phyloP scores from a whole-genome alignment of 129 eudicot species.

The Logfia minima region DNA sequence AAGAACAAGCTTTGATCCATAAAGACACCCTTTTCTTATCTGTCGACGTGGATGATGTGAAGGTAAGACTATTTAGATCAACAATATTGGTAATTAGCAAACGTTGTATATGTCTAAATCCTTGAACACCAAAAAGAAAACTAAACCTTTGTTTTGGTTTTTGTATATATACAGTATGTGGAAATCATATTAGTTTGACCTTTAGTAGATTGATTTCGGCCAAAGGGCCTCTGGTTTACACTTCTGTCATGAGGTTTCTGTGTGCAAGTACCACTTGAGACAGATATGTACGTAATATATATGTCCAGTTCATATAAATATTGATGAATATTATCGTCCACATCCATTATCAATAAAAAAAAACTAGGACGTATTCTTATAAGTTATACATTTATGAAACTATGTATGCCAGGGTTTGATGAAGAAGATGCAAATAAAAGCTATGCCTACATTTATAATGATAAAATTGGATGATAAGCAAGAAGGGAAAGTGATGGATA shows the following conservation, averaged over 20 bases:
- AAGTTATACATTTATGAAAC: too few relatives aligned
- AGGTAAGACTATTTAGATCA: slow-evolving; percentile 37
- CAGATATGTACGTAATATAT: too few relatives aligned
- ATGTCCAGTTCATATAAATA: too few relatives aligned
- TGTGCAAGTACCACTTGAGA: not conserved
- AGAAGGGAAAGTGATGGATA: slow-evolving; percentile 45
- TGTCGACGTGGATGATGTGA: slow-evolving; percentile 57
- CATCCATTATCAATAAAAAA: too few relatives aligned
- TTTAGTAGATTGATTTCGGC: not conserved
- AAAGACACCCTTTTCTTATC: slow-evolving; percentile 43
- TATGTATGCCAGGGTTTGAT: slow-evolving; percentile 44
- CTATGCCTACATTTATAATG: slow-evolving; percentile 67
- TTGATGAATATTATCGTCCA: too few relatives aligned
- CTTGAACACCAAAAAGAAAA: not conserved
- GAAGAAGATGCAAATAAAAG: slow-evolving; percentile 52
- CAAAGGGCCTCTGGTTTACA: not conserved
- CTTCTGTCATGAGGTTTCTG: too few relatives aligned
- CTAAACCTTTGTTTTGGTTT: not conserved
- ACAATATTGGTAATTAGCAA: not conserved
- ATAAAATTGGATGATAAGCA: slow-evolving; percentile 29
- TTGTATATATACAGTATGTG: not conserved
- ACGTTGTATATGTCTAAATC: not conserved
- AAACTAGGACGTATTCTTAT: too few relatives aligned
- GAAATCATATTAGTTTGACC: too few relatives aligned
- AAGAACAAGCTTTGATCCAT: slow-evolving; percentile 46